Evolutionary conservation across 192 early-diverging fungal genomes (phyloP).

Genomic region (Backusella morwellensis): DNA sequence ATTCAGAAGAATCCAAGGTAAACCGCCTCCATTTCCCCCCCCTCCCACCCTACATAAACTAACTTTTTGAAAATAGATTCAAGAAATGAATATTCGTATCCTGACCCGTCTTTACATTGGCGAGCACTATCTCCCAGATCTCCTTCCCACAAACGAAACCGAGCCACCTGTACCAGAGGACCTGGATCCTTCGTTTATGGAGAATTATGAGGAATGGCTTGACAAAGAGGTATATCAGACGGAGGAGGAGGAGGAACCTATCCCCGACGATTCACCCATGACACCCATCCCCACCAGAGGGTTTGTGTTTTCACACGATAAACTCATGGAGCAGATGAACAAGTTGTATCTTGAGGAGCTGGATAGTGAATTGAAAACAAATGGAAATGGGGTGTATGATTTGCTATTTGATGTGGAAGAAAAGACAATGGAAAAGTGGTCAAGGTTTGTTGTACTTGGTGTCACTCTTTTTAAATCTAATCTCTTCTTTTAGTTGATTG

Average conservation of each 20-base stretch:
- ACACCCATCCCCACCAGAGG: background rate
- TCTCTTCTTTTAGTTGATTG: background rate
- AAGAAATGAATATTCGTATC: constrained; percentile 61
- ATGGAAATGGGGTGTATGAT: background rate
- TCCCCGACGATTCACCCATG: background rate
- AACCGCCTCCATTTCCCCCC: too few relatives aligned
- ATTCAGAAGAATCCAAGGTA: constrained; percentile 71
- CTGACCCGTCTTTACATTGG: constrained; percentile 63
- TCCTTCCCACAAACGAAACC: background rate
- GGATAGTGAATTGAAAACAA: background rate
- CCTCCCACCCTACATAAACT: too few relatives aligned
- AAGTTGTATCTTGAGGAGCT: constrained; percentile 4
- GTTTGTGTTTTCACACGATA: background rate
- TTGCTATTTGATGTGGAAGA: constrained; percentile 2
- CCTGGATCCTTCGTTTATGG: constrained; percentile 58
- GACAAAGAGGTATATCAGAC: constrained; percentile 44
- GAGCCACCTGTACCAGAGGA: constrained; percentile 14
- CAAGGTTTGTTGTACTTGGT: background rate
- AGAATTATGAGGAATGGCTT: constrained; percentile 71
- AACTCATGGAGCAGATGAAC: background rate
- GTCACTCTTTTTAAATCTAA: background rate
- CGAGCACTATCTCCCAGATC: constrained; percentile 31
- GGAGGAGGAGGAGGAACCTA: background rate
- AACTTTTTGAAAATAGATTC: constrained; percentile 26
- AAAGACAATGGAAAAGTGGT: constrained; percentile 9